These are phyloP conservation scores for Sugiyamaella novakii DNA, from an alignment of 1,139 yeast genomes.

Conservation along the genomic window DNA sequence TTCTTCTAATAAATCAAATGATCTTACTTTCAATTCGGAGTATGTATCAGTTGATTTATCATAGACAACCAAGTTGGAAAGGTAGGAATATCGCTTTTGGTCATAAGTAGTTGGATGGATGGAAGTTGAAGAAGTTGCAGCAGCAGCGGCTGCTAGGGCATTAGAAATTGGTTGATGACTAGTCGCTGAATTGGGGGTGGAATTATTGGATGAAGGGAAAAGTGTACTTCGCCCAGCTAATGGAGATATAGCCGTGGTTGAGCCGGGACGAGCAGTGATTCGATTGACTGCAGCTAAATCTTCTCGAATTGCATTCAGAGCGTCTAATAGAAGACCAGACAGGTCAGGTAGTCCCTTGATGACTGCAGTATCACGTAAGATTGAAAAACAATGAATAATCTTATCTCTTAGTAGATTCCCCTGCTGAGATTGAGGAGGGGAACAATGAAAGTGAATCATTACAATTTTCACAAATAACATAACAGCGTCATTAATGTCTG, in stretches of 20 bases:
- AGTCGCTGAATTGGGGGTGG: slow-evolving; percentile 3
- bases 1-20: slow-evolving; percentile 73
- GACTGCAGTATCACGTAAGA: slow-evolving; percentile 42
- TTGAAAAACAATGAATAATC: slow-evolving; percentile 48
- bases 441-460: slow-evolving; percentile 50
- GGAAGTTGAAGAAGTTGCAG: slow-evolving; percentile 30
- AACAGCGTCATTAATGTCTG: slow-evolving; percentile 36
- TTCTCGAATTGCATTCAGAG: slow-evolving; percentile 32
- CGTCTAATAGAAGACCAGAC: slow-evolving; percentile 33
- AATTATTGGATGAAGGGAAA: slow-evolving; percentile 21
- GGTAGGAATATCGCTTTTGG: slow-evolving; percentile 27
- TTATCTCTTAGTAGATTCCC: slow-evolving; percentile 36
- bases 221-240: slow-evolving; percentile 11
- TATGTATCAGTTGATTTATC: slow-evolving; percentile 41
- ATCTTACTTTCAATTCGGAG: slow-evolving; percentile 45
- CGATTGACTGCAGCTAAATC: slow-evolving; percentile 7
- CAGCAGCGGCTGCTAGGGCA: slow-evolving; percentile 23
- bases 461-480: slow-evolving; percentile 57
- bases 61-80: slow-evolving; percentile 41
- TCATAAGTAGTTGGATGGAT: background rate
- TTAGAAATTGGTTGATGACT: slow-evolving; percentile 1
- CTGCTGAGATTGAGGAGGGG: slow-evolving; percentile 17
- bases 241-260: slow-evolving; percentile 15
- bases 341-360: slow-evolving; percentile 28
- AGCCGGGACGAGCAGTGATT: slow-evolving; percentile 7